A percentile compares a stretch with the other conserved stretches of the same genome.
Conservation (phyloP, 1,139 yeast genomes). For the Candida glucosophila region DNA sequence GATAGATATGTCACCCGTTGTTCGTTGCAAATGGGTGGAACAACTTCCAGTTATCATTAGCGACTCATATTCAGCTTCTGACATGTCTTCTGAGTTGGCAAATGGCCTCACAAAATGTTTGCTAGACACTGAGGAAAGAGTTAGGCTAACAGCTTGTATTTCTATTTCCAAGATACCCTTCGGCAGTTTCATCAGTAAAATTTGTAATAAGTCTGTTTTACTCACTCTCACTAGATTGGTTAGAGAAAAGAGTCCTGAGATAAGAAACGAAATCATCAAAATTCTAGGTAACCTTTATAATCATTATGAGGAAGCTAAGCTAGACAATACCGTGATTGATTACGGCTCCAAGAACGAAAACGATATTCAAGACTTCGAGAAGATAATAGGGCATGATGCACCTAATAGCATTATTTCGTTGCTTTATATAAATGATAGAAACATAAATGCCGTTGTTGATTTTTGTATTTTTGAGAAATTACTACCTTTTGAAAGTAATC, state of each 20-base stretch:
- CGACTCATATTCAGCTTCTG: constrained; percentile 37
- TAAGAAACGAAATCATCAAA: constrained; percentile 55
- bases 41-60: constrained; percentile 31
- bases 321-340: constrained; percentile 14
- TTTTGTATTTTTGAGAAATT: constrained; percentile 49
- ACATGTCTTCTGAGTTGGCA: constrained; percentile 41
- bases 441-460: constrained; percentile 66
- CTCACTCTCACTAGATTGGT: constrained; percentile 51
- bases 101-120: constrained; percentile 60
- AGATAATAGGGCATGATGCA: constrained; percentile 30
- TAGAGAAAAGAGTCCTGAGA: constrained; percentile 60
- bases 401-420: constrained; percentile 64
- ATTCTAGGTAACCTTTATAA: constrained; percentile 50
- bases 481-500: constrained; percentile 45
- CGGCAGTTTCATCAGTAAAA: constrained; percentile 29
- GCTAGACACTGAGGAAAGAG: constrained; percentile 69
- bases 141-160: constrained; percentile 54
- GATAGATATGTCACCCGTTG: constrained; percentile 56
- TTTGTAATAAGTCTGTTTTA: constrained; percentile 41
- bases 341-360: constrained; percentile 19
- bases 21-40: constrained; percentile 65
- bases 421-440: constrained; percentile 65
- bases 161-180: constrained; percentile 34
- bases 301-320: constrained; percentile 11
- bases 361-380: constrained; percentile 32